phyloP scores from a whole-genome alignment of 306 rosid species.

The Prunus dulcis region DNA sequence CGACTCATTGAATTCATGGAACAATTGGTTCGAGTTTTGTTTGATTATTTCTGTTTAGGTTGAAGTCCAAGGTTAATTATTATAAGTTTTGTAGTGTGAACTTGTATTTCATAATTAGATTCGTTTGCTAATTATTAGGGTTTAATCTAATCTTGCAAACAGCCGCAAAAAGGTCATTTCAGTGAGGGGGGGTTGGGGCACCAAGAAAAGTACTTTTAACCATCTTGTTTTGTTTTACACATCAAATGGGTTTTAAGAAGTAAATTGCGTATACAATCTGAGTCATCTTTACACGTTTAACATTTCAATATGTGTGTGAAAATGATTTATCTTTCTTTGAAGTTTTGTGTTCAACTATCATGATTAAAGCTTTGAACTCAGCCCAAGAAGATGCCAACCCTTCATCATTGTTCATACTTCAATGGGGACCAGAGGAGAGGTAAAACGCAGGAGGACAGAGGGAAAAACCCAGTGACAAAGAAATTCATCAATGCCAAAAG shows the following conservation, averaged over 20 bases:
- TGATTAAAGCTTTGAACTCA: conserved; percentile 4
- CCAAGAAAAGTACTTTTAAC: conserved; percentile 19
- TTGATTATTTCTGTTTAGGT: not conserved
- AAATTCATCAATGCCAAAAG: no score
- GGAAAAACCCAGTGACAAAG: not conserved
- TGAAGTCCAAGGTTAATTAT: not conserved
- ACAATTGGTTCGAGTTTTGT: not conserved
- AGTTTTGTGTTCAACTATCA: conserved; percentile 6
- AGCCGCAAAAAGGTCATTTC: conserved; percentile 28
- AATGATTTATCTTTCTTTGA: conserved; percentile 4
- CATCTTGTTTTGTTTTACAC: conserved; percentile 18
- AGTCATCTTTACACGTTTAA: not conserved
- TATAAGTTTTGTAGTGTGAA: conserved; percentile 5
- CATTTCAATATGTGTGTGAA: not conserved
- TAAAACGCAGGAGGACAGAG: not conserved
- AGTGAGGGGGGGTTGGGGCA: conserved; percentile 21
- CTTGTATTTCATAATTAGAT: conserved; percentile 25
- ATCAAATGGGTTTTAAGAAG: not conserved
- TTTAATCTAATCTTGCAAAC: conserved; percentile 21
- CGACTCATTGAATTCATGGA: not conserved
- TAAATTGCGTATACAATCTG: not conserved
- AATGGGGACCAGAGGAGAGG: not conserved
- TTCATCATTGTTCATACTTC: not conserved
- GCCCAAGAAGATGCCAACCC: not conserved
- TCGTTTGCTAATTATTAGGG: conserved; percentile 26